Percentiles rank a stretch among this genome's conserved stretches.
These are phyloP conservation scores for Myxozyma udenii DNA, from an alignment of 805 yeast genomes.

Conservation along the genomic window DNA sequence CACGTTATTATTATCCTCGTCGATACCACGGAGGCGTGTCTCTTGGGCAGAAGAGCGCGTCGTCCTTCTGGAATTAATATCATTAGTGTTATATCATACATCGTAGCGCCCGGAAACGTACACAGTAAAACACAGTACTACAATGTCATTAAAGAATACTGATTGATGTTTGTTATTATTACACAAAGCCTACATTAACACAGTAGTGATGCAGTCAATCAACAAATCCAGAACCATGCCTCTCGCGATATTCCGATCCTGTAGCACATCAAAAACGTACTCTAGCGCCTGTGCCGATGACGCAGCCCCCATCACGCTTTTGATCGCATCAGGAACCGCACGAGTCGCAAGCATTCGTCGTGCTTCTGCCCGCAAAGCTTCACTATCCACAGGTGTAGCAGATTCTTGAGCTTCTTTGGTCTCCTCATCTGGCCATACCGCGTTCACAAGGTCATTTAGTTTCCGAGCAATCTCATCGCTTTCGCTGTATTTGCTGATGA, in stretches of 20 bases:
- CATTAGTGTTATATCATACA: no score
- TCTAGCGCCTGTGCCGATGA: constrained; percentile 32
- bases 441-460: constrained; percentile 17
- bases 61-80: no score
- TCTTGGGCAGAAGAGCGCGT: no score
- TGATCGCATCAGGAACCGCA: constrained; percentile 30
- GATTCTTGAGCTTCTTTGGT: constrained; percentile 8
- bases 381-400: constrained; percentile 13
- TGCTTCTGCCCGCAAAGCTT: constrained; percentile 24
- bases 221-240: constrained; percentile 29
- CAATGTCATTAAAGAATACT: no score
- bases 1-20: no score
- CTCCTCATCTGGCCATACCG: constrained; percentile 21
- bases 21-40: no score
- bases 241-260: constrained; percentile 28
- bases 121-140: no score
- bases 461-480: constrained; percentile 28
- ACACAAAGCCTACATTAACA: constrained; percentile 12
- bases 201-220: constrained; percentile 26
- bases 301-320: constrained; percentile 30
- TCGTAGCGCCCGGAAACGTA: no score
- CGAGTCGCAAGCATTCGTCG: constrained; percentile 27
- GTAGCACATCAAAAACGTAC: constrained; percentile 31
- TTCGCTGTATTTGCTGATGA: constrained; percentile 24
- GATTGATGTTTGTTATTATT: no score